Conservation (phyloP, 2,329 filamentous ascomycete genomes). For the Aspergillus luchuensis region DNA sequence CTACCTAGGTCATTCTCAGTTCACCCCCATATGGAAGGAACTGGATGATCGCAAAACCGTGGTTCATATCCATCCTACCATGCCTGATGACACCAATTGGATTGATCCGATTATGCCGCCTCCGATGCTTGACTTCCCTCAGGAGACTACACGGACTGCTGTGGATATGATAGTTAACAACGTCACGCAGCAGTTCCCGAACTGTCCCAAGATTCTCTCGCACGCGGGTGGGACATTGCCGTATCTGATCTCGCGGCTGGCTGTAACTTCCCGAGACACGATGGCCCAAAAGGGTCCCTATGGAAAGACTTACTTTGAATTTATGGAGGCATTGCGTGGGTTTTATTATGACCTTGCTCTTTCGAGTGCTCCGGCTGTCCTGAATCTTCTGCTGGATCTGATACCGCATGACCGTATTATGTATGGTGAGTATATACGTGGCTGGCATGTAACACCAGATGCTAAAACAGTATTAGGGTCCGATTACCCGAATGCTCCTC, state of each 20-base stretch:
- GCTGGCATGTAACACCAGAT: too few relatives aligned
- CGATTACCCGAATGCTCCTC: constrained; percentile 6
- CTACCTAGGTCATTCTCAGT: constrained; percentile 50
- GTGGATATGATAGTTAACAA: constrained; percentile 46
- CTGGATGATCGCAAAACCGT: constrained; percentile 45
- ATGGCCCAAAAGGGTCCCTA: constrained; percentile 6
- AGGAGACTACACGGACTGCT: constrained; percentile 50
- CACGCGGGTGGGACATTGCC: constrained; percentile 53
- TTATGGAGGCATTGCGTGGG: constrained; percentile 20
- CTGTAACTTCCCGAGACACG: constrained; percentile 16
- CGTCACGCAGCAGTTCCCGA: constrained; percentile 32
- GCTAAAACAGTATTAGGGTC: background rate
- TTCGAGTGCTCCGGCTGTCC: constrained; percentile 2
- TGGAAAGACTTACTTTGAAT: constrained; percentile 17
- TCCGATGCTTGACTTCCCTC: constrained; percentile 49
- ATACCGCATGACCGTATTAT: constrained; percentile 5
- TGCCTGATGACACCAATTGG: constrained; percentile 34
- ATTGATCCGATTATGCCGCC: constrained; percentile 40
- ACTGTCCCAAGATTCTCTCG: constrained; percentile 51
- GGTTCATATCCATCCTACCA: constrained; percentile 50
- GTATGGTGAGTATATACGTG: background rate
- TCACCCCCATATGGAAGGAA: constrained; percentile 47
- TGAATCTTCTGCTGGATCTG: constrained; percentile 3
- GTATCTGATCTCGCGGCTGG: constrained; percentile 40
- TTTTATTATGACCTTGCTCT: constrained; percentile 36